A percentile compares a stretch with the other conserved stretches of the same genome.
Conservation (phyloP, 306 rosid species). For the Cyclanthera cordifolia region DNA sequence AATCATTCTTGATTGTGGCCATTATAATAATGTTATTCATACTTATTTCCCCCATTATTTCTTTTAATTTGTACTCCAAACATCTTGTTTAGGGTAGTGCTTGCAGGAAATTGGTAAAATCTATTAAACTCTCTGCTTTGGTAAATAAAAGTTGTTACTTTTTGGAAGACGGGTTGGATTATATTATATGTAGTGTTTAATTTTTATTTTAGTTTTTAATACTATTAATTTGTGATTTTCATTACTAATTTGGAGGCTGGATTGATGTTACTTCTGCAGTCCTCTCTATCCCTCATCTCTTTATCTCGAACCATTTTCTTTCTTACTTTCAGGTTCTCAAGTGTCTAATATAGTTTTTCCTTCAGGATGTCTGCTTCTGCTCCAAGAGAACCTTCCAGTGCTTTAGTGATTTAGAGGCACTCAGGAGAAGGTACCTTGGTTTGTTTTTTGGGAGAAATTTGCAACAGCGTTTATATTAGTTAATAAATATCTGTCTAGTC, state of each 20-base stretch:
- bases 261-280: not conserved
- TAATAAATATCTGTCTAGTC: conserved; percentile 16
- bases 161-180: conserved; percentile 15
- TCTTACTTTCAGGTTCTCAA: conserved; percentile 36
- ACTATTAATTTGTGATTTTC: not conserved
- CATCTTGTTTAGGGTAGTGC: conserved; percentile 33
- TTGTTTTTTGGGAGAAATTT: conserved; percentile 72
- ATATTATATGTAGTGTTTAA: not conserved
- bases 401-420: conserved; percentile 83
- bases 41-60: conserved; percentile 7
- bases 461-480: conserved; percentile 32
- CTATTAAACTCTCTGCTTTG: conserved; percentile 15
- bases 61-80: conserved; percentile 40
- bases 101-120: conserved; percentile 23
- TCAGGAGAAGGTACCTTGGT: conserved; percentile 99
- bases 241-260: conserved; percentile 2
- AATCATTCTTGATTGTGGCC: conserved; percentile 38
- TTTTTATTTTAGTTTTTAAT: not conserved
- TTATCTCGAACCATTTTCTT: conserved; percentile 24
- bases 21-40: conserved; percentile 23
- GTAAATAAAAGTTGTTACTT: conserved; percentile 1
- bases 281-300: conserved; percentile 13
- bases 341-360: conserved; percentile 78
- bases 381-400: conserved; percentile 81
- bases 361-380: conserved; percentile 82